Percentiles rank a stretch among this genome's conserved stretches.
phyloP scores from a whole-genome alignment of 1,284 basidiomycete species.

The Cystobasidiaceae sp. region DNA sequence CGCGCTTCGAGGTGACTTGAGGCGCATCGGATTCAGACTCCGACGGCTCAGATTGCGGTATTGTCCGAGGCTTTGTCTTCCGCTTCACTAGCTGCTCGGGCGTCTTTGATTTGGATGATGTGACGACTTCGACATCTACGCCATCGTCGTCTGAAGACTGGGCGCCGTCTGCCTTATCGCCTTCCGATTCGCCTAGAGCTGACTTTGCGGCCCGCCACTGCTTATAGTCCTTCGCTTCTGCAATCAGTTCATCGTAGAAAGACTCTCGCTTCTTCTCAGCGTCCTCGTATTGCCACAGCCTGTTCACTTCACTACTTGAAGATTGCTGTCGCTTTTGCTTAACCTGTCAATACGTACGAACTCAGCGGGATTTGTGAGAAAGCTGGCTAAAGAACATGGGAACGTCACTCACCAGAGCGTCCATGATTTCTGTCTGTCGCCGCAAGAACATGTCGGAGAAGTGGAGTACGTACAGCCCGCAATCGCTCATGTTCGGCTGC shows the following conservation, averaged over 20 bases:
- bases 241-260: slow-evolving; percentile 2
- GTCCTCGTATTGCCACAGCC: slow-evolving; percentile 4
- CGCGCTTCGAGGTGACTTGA: neutral
- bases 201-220: neutral
- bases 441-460: slow-evolving; percentile 66
- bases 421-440: slow-evolving; percentile 52
- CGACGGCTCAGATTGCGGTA: neutral
- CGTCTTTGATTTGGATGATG: neutral
- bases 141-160: neutral
- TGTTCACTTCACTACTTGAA: neutral
- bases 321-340: neutral
- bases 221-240: neutral
- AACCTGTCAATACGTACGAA: neutral
- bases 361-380: neutral
- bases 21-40: neutral
- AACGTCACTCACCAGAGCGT: neutral
- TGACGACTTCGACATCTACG: neutral
- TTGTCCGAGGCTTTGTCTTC: neutral
- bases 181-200: slow-evolving; percentile 13
- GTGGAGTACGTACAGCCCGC: slow-evolving; percentile 75
- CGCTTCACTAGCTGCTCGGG: neutral
- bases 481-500: slow-evolving; percentile 80
- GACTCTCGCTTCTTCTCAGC: slow-evolving; percentile 4
- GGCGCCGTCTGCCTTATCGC: neutral
- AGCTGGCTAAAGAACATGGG: neutral